Percentiles rank a stretch among this genome's conserved stretches.
Evolutionary conservation across 1,284 basidiomycete species (phyloP).

Genomic region (Cutaneotrichosporon sp.): DNA sequence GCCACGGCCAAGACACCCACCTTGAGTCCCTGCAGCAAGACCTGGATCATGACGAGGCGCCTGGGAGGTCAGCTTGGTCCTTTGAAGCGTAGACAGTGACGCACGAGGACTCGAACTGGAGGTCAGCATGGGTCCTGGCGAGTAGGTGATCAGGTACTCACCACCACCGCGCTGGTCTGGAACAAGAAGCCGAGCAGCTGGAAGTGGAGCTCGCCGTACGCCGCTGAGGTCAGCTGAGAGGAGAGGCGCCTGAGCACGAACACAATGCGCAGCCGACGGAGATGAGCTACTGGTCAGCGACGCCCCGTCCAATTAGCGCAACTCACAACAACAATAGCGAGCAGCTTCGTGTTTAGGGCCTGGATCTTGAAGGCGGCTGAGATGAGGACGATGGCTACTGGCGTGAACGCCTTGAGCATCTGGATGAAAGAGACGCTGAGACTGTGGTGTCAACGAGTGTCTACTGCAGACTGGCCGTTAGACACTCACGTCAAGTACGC

Average conservation of each 20-base stretch:
- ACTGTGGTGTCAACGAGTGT: slow-evolving; percentile 54
- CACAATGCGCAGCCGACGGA: slow-evolving; percentile 86
- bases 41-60: slow-evolving; percentile 88
- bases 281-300: slow-evolving; percentile 67
- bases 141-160: slow-evolving; percentile 30
- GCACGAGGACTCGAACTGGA: slow-evolving; percentile 49
- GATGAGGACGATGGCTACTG: slow-evolving; percentile 90
- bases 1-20: slow-evolving; percentile 18
- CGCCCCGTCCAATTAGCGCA: slow-evolving; percentile 59
- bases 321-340: slow-evolving; percentile 67
- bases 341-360: slow-evolving; percentile 75
- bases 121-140: slow-evolving; percentile 2
- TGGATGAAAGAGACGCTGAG: slow-evolving; percentile 95
- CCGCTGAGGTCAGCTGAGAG: slow-evolving; percentile 29
- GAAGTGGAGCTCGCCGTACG: slow-evolving; percentile 81
- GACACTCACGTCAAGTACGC: slow-evolving; percentile 72
- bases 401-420: slow-evolving; percentile 97
- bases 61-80: slow-evolving; percentile 32
- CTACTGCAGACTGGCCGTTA: too few species aligned
- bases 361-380: slow-evolving; percentile 84
- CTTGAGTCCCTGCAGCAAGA: slow-evolving; percentile 51
- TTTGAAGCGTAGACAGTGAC: background rate
- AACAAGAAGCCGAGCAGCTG: slow-evolving; percentile 81
- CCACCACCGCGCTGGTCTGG: slow-evolving; percentile 71
- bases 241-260: slow-evolving; percentile 53